Base-by-base conservation (phyloP, 208 protist genomes). In the Trypanosoma caninum region DNA sequence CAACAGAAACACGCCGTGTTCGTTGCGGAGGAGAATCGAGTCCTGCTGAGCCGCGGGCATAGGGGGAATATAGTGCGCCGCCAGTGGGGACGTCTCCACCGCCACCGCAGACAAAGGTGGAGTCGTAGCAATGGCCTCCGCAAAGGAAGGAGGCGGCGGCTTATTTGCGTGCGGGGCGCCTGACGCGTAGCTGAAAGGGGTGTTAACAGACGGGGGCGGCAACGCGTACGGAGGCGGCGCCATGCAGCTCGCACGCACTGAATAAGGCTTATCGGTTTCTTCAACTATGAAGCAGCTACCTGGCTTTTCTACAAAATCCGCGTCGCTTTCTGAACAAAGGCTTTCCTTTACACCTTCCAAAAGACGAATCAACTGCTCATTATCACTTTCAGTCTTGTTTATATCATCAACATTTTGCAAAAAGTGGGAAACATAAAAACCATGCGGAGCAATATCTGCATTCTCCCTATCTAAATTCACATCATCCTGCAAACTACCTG, bases 1-100 rank as follows among this genome's bases (percentile, higher is more conserved):
- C 60, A 94, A 69, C 18, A 94, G 54, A 58, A 94, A 94, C 6
- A 94, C 76, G n/a, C 87, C 87, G 58, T 91, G 81, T 31, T 62
- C 52, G 62, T 89, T 94, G 65, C 87, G 83, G 42, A 94, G 68
- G 22, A 94, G 59, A 59, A 94, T 82, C 10, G 76, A 67, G 48
- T 94, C 87, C 55, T 74, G 74, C 46, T 73, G 72, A 2, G 69
- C 76, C 3, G 80, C 71, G 5, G 82, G 77, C 72, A 83, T 69
- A 22, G 76, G 72, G 3, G 80, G 79, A n/a, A 89, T 69, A 63
- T 89, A 89, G 57, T 79, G 77, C 8, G 82, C 80, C 33, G 69
- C 54, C 38, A 84, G 50, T 2, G 82, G 80, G 23, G 85, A 82
- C 22, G 74, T 55, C 60, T 82, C 85, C 38, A 74, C 58, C 14